A percentile compares a stretch with the other conserved stretches of the same genome.
phyloP scores from a whole-genome alignment of 768 basidiomycete species.

The Terana coerulea region DNA sequence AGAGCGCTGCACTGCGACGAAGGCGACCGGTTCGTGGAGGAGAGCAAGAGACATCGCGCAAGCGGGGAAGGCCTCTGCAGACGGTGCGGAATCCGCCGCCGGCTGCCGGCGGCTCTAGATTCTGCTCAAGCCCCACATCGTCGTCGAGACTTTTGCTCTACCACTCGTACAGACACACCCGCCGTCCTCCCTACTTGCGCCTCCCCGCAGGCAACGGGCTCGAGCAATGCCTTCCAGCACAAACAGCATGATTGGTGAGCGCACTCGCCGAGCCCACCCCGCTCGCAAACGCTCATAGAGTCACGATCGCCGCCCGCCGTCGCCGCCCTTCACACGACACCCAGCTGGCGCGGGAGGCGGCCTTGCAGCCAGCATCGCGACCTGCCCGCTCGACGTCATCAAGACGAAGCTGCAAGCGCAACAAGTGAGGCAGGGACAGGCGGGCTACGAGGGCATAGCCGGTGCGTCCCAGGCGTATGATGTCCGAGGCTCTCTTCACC shows the following conservation, averaged over 20 bases:
- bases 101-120: not conserved
- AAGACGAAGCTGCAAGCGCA: conserved; percentile 99
- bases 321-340: not conserved
- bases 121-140: not conserved
- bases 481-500: conserved; percentile 16
- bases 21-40: no score
- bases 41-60: not conserved
- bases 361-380: conserved; percentile 86
- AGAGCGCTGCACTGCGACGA: no score
- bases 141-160: not conserved
- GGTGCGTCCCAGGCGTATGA: conserved; percentile 42
- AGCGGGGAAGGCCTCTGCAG: not conserved
- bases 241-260: conserved; percentile 79
- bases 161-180: not conserved
- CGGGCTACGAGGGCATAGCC: conserved; percentile 71
- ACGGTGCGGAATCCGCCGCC: not conserved
- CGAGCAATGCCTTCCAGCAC: conserved; percentile 69
- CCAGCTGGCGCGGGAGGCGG: conserved; percentile 94
- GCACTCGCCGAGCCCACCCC: not conserved
- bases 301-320: conserved; percentile 3
- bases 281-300: not conserved
- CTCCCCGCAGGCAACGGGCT: conserved; percentile 55
- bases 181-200: conserved; percentile 6
- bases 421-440: conserved; percentile 60
- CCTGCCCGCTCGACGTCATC: conserved; percentile 96